Base-by-base conservation (phyloP, 495 filamentous ascomycete genomes). In the Astrothelium macrocarpum region DNA sequence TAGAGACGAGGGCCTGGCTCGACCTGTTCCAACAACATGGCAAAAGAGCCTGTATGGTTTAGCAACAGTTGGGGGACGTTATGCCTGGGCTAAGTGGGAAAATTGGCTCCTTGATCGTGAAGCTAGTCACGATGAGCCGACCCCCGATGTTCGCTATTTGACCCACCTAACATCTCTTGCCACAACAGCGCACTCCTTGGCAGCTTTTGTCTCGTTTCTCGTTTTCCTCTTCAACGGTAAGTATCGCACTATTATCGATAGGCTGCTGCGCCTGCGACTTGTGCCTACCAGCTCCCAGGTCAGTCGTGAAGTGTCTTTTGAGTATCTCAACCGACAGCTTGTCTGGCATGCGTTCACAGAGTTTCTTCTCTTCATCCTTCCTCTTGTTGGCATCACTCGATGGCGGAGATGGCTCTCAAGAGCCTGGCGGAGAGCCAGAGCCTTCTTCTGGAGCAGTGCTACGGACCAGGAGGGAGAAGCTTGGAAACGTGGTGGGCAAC, bases 341-440 rank as follows among this genome's bases (percentile, higher is more conserved):
- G 94, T 98, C 46, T 98, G 94, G 94, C 94, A 98, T 72, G 94
- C 94, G 20, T 97, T 98, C 69, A 98, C 94, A 28, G 94, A 98
- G 73, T 98, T 98, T 70, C 81, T 99, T 4, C 84, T 99, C 7
- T 99, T 99, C 73, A 82, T 99, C 12, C 81, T 99, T 2, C 94
- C 94, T 1, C 79, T 99, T 29, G 90, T 99, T 46, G 93, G 93
- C 49, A 93, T 99, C 64, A 87, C 87, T 68, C 82, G 91, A 63
- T 99, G 94, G 94, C 82, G 89, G 60, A 82, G 92, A 60, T 97
- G 92, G 91, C 80, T 96, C 28, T 80, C 86, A 29, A 82, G 93
- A 58, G 85, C 85, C 20, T 95, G 90, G 89, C 84, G 87, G 59
- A 92, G 86, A 71, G 83, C 86, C 1, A 85, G 88, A 68, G 79